Base-by-base conservation (phyloP, 2,329 filamentous ascomycete genomes). In the Cladosporium sp. region DNA sequence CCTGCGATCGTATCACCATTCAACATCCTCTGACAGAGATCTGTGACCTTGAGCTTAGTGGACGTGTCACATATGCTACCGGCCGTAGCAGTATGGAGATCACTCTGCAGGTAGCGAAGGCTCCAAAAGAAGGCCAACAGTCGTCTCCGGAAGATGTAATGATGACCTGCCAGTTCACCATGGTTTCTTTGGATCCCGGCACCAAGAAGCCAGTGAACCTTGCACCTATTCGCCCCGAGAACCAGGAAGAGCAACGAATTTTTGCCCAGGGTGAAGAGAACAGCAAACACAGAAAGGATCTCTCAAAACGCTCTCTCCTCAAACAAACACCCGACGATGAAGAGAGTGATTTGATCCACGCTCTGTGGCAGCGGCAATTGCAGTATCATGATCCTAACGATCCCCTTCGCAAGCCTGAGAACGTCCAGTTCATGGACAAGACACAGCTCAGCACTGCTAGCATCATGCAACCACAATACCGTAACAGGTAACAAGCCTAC, bases 401-500 rank as follows among this genome's bases (percentile, higher is more conserved):
- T 40, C 66, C 76, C 0, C 63, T 75, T 5, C 69, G 74, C 36
- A 77, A 80, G 59, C 82, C 82, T 6, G 61, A 71, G 29, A 83
- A 84, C 56, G 77, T 80, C 2, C 68, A 78, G 32, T 79, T 76
- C 61, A 88, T 89, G 77, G 74, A 81, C 54, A 77, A 79, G 57
- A 82, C 83, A 1, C 72, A 73, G 29, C 77, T 88, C 27, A 79
- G 80, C 59, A 83, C 83, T 2, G 83, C 85, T 9, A 80, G 78
- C 58, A 87, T 89, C 57, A 89, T 89, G 85, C 85, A 88, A 64
- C 86, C 86, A 0, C 84, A 86, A 65, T 80, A 83, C 64, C 78
- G 83, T 42, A 85, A 85, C 65, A 69, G 82, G 41, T 48, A 17
- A 43, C 29, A 13, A 17, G 15, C 7, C 7, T 15, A 17, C 22